Conservation (phyloP, 2,329 filamentous ascomycete genomes). For the Xylaria polymorpha region DNA sequence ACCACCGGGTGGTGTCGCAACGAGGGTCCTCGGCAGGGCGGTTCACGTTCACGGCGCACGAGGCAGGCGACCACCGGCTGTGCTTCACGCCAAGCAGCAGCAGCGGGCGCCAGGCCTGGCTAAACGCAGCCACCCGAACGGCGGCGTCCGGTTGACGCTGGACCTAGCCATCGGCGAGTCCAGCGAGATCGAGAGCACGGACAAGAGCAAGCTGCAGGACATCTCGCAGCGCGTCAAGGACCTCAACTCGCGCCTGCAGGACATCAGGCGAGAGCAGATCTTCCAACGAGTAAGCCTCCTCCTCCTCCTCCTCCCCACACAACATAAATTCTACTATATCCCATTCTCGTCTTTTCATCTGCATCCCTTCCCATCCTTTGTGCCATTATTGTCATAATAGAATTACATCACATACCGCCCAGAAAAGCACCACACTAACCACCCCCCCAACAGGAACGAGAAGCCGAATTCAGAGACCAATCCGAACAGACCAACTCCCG, state of each 20-base stretch:
- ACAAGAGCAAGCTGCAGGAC: constrained; percentile 93
- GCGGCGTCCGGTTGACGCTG: constrained; percentile 84
- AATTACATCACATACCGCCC: neutral
- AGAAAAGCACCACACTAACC: neutral
- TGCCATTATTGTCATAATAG: neutral
- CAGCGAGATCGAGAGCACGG: constrained; percentile 89
- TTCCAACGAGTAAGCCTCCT: constrained; percentile 81
- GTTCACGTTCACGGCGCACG: constrained; percentile 95
- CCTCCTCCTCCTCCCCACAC: neutral
- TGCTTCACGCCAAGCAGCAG: constrained; percentile 90
- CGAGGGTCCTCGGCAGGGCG: constrained; percentile 79
- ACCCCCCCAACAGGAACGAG: constrained; percentile 78
- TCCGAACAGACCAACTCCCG: constrained; percentile 92
- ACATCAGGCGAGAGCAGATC: constrained; percentile 93
- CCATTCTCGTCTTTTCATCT: neutral
- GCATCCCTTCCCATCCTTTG: neutral
- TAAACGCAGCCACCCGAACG: constrained; percentile 73
- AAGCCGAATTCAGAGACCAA: constrained; percentile 97
- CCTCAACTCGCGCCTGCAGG: constrained; percentile 85
- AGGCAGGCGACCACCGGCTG: constrained; percentile 94
- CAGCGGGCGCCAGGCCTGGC: constrained; percentile 76
- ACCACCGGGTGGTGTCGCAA: constrained; percentile 94
- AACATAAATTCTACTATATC: too few species aligned
- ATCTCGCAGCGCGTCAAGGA: constrained; percentile 90
- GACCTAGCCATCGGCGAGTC: constrained; percentile 96